Evolutionary conservation across 768 basidiomycete species (phyloP).

Genomic region (Mycena belliarum): DNA sequence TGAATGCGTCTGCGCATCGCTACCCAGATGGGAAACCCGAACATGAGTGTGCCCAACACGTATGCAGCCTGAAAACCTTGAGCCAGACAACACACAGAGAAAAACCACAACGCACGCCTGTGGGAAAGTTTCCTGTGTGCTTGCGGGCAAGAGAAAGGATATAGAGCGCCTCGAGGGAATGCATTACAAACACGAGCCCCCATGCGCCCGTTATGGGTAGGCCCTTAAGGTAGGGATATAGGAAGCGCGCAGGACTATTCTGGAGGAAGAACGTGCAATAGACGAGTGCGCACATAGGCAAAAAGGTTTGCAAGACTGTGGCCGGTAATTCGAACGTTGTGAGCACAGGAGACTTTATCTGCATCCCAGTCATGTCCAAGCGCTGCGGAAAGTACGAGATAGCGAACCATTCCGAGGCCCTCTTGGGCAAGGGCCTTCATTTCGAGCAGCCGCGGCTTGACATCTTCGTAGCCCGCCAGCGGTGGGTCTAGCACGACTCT

Average conservation of each 20-base stretch:
- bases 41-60: not conserved
- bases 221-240: not conserved
- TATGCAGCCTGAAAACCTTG: not conserved
- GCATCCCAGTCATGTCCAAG: not conserved
- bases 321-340: not conserved
- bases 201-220: not conserved
- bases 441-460: slow-evolving; percentile 73
- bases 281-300: not conserved
- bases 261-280: not conserved
- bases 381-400: not conserved
- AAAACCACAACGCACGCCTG: not conserved
- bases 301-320: not conserved
- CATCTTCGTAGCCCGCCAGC: slow-evolving; percentile 73
- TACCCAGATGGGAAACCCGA: not conserved
- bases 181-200: not conserved
- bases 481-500: slow-evolving; percentile 69
- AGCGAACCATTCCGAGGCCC: slow-evolving; percentile 26
- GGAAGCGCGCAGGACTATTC: not conserved
- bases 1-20: not conserved
- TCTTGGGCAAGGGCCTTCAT: slow-evolving; percentile 86
- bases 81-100: not conserved
- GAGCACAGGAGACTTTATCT: not conserved
- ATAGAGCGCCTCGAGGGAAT: not conserved
- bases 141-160: not conserved
- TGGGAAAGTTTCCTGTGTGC: not conserved